phyloP scores from a whole-genome alignment of 179 eudicot genomes.

The Dionaea muscipula region DNA sequence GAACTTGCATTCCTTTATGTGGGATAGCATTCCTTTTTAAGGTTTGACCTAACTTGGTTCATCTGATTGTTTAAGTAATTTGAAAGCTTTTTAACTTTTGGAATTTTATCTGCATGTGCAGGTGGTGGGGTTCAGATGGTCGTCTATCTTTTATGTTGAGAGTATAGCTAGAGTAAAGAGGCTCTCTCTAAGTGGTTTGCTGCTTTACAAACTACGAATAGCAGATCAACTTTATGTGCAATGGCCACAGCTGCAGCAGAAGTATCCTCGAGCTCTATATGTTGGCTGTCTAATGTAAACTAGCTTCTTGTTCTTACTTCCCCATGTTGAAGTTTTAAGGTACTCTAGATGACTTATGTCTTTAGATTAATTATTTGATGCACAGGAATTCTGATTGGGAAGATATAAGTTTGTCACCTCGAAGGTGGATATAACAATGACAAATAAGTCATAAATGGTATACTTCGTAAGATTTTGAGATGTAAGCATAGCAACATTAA shows the following conservation, averaged over 20 bases:
- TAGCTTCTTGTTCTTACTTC: slow-evolving; percentile 4
- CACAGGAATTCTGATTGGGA: too few relatives aligned
- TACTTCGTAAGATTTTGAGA: too few relatives aligned
- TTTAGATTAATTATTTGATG: too few relatives aligned
- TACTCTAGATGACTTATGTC: too few relatives aligned
- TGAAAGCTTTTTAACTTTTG: not conserved
- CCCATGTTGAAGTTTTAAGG: too few relatives aligned
- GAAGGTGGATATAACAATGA: too few relatives aligned
- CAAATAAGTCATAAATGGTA: too few relatives aligned
- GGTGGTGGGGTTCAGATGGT: slow-evolving; percentile 80
- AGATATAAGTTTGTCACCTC: too few relatives aligned
- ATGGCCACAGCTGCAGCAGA: slow-evolving; percentile 79
- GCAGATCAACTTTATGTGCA: slow-evolving; percentile 82
- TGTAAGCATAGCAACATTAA: too few relatives aligned
- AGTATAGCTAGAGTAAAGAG: slow-evolving; percentile 84
- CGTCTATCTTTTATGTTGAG: slow-evolving; percentile 75
- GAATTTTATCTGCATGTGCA: slow-evolving; percentile 15
- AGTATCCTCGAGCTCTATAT: slow-evolving; percentile 59
- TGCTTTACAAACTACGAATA: slow-evolving; percentile 65
- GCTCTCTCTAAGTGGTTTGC: slow-evolving; percentile 68
- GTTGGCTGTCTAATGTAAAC: slow-evolving; percentile 79
- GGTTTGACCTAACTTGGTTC: slow-evolving; percentile 23
- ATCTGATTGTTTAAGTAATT: not conserved
- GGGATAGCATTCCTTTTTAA: slow-evolving; percentile 64
- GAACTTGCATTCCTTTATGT: slow-evolving; percentile 85